These are phyloP conservation scores for Arthrobotrys musiformis DNA, from an alignment of 2,329 filamentous ascomycete genomes.

Conservation along the genomic window DNA sequence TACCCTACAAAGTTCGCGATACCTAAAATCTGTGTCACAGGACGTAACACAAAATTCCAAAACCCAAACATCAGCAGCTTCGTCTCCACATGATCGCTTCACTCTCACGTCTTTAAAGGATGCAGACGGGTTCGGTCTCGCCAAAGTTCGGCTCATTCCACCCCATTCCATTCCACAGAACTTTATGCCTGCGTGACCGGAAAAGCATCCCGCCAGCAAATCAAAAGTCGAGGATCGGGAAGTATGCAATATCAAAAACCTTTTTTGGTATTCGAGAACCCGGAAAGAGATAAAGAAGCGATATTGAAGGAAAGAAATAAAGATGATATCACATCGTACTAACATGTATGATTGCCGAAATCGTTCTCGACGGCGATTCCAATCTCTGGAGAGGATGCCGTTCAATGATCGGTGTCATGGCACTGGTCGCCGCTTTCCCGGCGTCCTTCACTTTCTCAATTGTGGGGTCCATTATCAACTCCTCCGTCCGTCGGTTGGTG, in stretches of 20 bases:
- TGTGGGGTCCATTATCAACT: conserved; percentile 20
- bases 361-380: conserved; percentile 71
- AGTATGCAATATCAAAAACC: background rate
- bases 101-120: background rate
- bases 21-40: conserved; percentile 44
- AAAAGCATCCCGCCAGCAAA: conserved; percentile 20
- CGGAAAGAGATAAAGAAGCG: background rate
- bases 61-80: conserved; percentile 29
- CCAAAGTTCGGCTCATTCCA: background rate
- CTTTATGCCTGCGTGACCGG: conserved; percentile 16
- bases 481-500: conserved; percentile 10
- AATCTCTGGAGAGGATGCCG: conserved; percentile 74
- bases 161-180: conserved; percentile 8
- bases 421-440: conserved; percentile 15
- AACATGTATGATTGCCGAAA: conserved; percentile 73
- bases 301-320: background rate
- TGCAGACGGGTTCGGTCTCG: too few species aligned
- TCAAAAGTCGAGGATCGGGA: background rate
- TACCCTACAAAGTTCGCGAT: conserved; percentile 52
- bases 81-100: conserved; percentile 39
- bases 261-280: background rate
- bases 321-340: conserved; percentile 45
- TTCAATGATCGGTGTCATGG: conserved; percentile 26
- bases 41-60: conserved; percentile 9
- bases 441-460: conserved; percentile 6